Conservation (phyloP, 2,329 filamentous ascomycete species). For the Teratosphaeriaceae sp. region DNA sequence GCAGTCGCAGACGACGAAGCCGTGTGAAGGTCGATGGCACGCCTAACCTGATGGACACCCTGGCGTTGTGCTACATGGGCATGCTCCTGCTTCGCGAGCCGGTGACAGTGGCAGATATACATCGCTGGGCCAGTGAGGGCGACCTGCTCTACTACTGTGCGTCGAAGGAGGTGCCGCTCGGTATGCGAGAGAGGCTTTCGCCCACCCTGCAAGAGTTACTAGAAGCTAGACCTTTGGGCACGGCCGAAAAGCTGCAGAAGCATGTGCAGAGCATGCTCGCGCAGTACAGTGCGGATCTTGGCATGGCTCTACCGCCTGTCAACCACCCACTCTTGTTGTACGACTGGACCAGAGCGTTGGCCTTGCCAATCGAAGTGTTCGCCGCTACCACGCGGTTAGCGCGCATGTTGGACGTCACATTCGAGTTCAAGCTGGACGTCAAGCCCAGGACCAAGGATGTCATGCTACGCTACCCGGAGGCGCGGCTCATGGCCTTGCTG, state of each 20-base stretch:
- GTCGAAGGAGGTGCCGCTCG: conserved; percentile 49
- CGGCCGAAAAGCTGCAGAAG: conserved; percentile 55
- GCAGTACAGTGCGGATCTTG: conserved; percentile 61
- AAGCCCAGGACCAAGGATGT: conserved; percentile 31
- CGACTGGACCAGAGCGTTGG: conserved; percentile 62
- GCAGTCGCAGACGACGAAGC: conserved; percentile 37
- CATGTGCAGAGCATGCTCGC: conserved; percentile 55
- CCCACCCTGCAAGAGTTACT: conserved; percentile 54
- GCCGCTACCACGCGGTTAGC: conserved; percentile 53
- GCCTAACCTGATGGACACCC: conserved; percentile 65
- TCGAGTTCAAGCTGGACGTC: conserved; percentile 43
- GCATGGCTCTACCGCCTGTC: conserved; percentile 63
- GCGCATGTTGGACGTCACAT: conserved; percentile 46
- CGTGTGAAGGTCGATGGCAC: conserved; percentile 42
- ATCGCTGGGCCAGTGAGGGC: conserved; percentile 57
- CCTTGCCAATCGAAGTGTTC: conserved; percentile 67
- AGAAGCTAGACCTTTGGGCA: conserved; percentile 45
- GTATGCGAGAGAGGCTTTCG: conserved; percentile 61
- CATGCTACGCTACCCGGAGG: conserved; percentile 62
- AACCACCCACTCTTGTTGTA: conserved; percentile 64
- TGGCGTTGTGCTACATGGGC: conserved; percentile 75
- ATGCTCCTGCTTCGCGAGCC: conserved; percentile 69
- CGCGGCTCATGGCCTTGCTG: conserved; percentile 63
- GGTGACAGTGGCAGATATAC: conserved; percentile 66
- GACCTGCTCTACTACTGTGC: conserved; percentile 67